A percentile compares a stretch with the other conserved stretches of the same genome.
Evolutionary conservation across 371 early-diverging fungal species (phyloP).

Genomic region (Rhizopus arrhizus): DNA sequence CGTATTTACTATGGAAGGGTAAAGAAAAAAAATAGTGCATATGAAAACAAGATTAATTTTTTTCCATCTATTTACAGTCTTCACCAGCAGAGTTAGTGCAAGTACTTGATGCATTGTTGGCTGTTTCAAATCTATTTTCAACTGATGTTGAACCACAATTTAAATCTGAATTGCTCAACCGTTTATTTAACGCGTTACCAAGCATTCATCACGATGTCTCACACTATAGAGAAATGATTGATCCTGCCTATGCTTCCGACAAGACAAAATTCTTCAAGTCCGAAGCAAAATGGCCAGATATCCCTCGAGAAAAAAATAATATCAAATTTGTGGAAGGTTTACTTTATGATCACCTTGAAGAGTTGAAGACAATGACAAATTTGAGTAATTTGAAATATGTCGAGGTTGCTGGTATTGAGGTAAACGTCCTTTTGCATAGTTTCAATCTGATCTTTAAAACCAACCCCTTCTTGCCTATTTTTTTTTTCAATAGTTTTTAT

Average conservation of each 20-base stretch:
- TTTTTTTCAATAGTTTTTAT: not conserved
- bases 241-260: constrained; percentile 23
- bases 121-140: constrained; percentile 38
- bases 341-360: constrained; percentile 47
- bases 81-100: constrained; percentile 63
- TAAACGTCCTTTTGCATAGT: constrained; percentile 15
- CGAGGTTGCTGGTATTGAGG: constrained; percentile 66
- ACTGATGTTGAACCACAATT: constrained; percentile 23
- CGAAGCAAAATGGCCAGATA: constrained; percentile 58
- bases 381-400: constrained; percentile 55
- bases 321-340: constrained; percentile 52
- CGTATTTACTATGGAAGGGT: constrained; percentile 73
- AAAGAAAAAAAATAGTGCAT: not conserved
- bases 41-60: no score
- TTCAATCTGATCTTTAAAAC: no score
- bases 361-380: constrained; percentile 43
- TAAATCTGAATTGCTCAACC: constrained; percentile 38
- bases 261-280: constrained; percentile 57
- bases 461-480: no score
- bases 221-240: constrained; percentile 40
- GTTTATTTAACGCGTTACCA: constrained; percentile 47
- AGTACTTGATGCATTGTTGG: constrained; percentile 56
- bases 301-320: constrained; percentile 39
- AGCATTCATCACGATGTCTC: constrained; percentile 34
- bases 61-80: constrained; percentile 38